A percentile compares a stretch with the other conserved stretches of the same genome.
These are phyloP conservation scores for Hypoxylon trugodes DNA, from an alignment of 495 filamentous ascomycete genomes.

Conservation along the genomic window DNA sequence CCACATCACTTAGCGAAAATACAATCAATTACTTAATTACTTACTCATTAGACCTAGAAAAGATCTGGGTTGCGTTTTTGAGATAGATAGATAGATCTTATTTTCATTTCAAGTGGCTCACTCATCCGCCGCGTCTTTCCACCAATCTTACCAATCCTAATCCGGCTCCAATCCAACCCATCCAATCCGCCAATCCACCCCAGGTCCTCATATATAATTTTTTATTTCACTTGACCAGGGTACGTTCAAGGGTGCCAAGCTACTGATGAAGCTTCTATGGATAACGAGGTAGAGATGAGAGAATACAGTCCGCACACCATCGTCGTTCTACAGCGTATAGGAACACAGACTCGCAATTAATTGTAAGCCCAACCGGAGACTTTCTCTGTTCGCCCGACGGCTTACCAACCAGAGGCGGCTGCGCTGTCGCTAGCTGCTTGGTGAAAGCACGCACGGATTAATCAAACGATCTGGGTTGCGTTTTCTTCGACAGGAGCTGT, in stretches of 20 bases:
- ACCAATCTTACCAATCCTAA: slow-evolving; percentile 27
- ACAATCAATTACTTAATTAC: too few relatives aligned
- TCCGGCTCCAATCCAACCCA: slow-evolving; percentile 8
- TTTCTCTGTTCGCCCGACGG: background rate
- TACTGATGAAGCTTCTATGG: slow-evolving; percentile 9
- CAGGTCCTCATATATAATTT: background rate
- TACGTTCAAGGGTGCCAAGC: background rate
- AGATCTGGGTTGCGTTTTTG: slow-evolving; percentile 3
- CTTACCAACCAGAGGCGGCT: slow-evolving; percentile 1
- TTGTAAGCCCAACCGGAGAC: slow-evolving; percentile 6
- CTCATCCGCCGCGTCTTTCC: slow-evolving; percentile 6
- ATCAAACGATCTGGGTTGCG: slow-evolving; percentile 17
- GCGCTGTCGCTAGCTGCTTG: too few relatives aligned
- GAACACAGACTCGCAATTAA: background rate
- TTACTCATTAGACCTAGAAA: too few relatives aligned
- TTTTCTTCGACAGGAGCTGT: background rate
- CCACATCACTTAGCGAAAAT: too few relatives aligned
- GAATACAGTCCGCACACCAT: slow-evolving; percentile 17
- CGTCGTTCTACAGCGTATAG: background rate
- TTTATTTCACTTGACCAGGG: slow-evolving; percentile 2
- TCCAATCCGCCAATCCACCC: slow-evolving; percentile 14
- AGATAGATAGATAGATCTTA: slow-evolving; percentile 3
- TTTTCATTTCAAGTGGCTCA: too few relatives aligned
- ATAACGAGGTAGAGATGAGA: slow-evolving; percentile 11
- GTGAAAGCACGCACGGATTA: background rate